A percentile compares a stretch with the other conserved stretches of the same genome.
Conservation (phyloP, 441 rosid species). For the Metrosideros polymorpha region DNA sequence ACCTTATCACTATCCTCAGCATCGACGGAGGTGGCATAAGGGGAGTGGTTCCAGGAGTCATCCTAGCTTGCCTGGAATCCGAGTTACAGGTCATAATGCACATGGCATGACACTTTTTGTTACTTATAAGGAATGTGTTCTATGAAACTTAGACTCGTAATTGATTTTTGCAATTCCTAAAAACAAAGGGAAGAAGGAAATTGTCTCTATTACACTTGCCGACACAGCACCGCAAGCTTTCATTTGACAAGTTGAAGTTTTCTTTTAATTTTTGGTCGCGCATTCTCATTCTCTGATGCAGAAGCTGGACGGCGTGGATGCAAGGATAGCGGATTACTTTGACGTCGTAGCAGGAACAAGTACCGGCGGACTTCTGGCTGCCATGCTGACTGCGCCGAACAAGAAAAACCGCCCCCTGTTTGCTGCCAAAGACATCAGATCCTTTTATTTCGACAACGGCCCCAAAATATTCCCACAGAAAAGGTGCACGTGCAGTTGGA, state of each 20-base stretch:
- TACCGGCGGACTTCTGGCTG: conserved; percentile 54
- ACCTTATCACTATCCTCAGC: conserved; percentile 33
- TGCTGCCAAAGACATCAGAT: conserved; percentile 46
- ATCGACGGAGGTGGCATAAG: conserved; percentile 49
- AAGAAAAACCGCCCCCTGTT: conserved; percentile 32
- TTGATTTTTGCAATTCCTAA: not conserved
- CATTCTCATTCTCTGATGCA: not conserved
- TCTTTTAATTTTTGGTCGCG: not conserved
- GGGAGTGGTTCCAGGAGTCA: conserved; percentile 40
- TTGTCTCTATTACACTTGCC: not conserved
- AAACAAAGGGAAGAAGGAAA: not conserved
- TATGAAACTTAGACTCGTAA: not conserved
- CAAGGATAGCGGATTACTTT: conserved; percentile 54
- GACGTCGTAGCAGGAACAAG: conserved; percentile 65
- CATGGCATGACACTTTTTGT: not conserved
- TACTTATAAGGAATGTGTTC: not conserved
- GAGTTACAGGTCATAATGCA: conserved; percentile 35
- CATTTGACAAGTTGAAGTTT: not conserved
- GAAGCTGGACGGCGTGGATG: conserved; percentile 40
- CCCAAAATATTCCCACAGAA: conserved; percentile 56
- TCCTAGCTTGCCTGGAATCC: conserved; percentile 37
- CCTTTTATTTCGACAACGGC: conserved; percentile 40
- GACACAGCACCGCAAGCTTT: not conserved
- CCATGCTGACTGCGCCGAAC: conserved; percentile 41
- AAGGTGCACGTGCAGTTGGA: conserved; percentile 9